Conservation (phyloP, 106 monocot genomes). For the Allium fistulosum region DNA sequence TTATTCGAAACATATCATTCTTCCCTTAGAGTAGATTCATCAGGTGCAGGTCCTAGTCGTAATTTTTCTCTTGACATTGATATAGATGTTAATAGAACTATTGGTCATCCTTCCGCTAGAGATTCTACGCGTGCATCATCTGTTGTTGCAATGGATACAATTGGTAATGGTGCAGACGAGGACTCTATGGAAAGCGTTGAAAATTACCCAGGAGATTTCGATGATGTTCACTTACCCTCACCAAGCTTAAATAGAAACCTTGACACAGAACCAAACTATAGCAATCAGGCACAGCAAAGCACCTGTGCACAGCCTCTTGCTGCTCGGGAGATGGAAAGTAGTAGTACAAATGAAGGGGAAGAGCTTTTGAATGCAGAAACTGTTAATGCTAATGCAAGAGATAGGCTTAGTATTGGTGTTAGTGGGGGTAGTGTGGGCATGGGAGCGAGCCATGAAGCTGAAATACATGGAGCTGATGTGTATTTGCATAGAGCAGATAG, state of each 20-base stretch:
- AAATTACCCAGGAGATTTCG: constrained; percentile 71
- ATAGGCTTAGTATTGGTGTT: constrained; percentile 81
- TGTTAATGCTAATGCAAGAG: constrained; percentile 56
- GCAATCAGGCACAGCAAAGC: constrained; percentile 91
- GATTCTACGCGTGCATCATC: constrained; percentile 89
- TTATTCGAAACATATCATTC: constrained; percentile 41
- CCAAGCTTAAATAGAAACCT: constrained; percentile 46
- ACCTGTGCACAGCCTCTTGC: constrained; percentile 54
- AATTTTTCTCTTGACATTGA: constrained; percentile 51
- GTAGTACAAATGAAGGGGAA: constrained; percentile 90
- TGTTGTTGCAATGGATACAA: constrained; percentile 91
- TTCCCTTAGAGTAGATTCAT: constrained; percentile 35
- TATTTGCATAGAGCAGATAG: constrained; percentile 62
- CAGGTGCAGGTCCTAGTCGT: constrained; percentile 78
- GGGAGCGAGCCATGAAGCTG: constrained; percentile 98
- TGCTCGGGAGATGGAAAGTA: constrained; percentile 70
- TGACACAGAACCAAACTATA: constrained; percentile 49
- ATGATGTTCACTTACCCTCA: constrained; percentile 55
- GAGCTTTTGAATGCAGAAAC: constrained; percentile 86
- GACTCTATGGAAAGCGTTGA: constrained; percentile 99
- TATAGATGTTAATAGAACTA: constrained; percentile 43
- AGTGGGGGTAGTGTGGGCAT: constrained; percentile 97
- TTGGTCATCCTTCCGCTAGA: constrained; percentile 33
- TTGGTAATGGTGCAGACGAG: constrained; percentile 40
- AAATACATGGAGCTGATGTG: constrained; percentile 83